Conservation (phyloP, 768 basidiomycete genomes). For the Lyophyllum shimeji region DNA sequence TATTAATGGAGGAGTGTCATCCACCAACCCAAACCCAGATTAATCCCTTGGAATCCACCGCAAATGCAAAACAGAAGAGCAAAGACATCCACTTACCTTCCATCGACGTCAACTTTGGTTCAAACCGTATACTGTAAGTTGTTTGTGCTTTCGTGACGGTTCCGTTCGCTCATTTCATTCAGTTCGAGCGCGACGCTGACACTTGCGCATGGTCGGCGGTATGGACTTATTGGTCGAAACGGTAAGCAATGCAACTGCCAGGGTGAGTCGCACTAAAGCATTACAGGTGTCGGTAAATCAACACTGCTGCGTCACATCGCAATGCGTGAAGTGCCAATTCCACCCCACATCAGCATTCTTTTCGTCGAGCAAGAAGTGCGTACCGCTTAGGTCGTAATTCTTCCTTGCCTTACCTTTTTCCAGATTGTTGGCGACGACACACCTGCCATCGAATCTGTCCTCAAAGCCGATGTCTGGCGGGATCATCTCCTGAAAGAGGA, state of each 20-base stretch:
- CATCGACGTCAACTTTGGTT: constrained; percentile 96
- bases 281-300: constrained; percentile 88
- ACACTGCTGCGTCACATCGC: constrained; percentile 93
- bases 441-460: constrained; percentile 85
- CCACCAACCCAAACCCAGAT: constrained; percentile 45
- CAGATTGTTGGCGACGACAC: constrained; percentile 95
- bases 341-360: constrained; percentile 92
- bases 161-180: constrained; percentile 5
- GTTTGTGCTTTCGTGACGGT: background rate
- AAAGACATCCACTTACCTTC: constrained; percentile 94
- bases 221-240: constrained; percentile 90
- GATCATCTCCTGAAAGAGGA: constrained; percentile 91
- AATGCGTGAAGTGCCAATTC: constrained; percentile 91
- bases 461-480: constrained; percentile 99
- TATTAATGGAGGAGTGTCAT: background rate
- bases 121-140: constrained; percentile 84
- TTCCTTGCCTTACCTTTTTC: background rate
- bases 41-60: constrained; percentile 86
- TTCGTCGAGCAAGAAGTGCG: constrained; percentile 96
- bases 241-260: constrained; percentile 37
- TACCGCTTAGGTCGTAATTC: background rate
- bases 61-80: constrained; percentile 86
- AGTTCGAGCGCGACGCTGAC: constrained; percentile 87
- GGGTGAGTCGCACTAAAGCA: background rate
- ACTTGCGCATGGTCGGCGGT: constrained; percentile 84